phyloP scores from a whole-genome alignment of 1,284 basidiomycete genomes.

The Apiotrichum domesticum region DNA sequence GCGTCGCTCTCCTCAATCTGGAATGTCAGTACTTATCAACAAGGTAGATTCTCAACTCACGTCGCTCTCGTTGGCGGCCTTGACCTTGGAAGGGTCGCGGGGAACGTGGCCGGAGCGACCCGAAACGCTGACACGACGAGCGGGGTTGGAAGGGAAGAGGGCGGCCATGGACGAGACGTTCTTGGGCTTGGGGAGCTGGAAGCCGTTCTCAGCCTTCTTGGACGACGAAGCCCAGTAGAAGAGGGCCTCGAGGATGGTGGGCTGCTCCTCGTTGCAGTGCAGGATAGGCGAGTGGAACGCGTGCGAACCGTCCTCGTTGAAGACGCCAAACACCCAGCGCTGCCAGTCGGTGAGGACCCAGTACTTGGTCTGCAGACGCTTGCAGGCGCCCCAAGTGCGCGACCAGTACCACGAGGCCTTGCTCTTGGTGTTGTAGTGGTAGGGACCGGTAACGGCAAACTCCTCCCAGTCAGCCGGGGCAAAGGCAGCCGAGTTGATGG shows the following conservation, averaged over 20 bases:
- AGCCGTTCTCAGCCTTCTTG: constrained; percentile 6
- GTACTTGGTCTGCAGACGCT: constrained; percentile 41
- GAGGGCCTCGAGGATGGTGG: constrained; percentile 39
- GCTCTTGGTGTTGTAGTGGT: constrained; percentile 46
- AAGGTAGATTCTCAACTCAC: constrained; percentile 21
- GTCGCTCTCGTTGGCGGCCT: constrained; percentile 43
- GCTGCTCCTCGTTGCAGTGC: constrained; percentile 26
- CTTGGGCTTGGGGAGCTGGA: constrained; percentile 15
- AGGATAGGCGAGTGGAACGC: constrained; percentile 40
- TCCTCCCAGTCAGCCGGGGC: constrained; percentile 45
- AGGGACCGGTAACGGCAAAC: constrained; percentile 42
- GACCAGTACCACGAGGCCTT: constrained; percentile 50
- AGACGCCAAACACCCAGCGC: constrained; percentile 47
- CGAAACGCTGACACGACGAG: constrained; percentile 33
- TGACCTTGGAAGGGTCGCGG: constrained; percentile 23
- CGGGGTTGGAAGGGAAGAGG: constrained; percentile 45
- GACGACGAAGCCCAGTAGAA: constrained; percentile 44
- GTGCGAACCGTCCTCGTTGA: constrained; percentile 38
- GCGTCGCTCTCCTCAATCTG: constrained; percentile 46
- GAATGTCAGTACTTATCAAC: constrained; percentile 8
- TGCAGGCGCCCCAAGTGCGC: constrained; percentile 40
- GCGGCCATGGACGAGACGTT: constrained; percentile 28
- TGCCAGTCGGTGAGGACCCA: constrained; percentile 48
- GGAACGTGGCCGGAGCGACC: constrained; percentile 12
- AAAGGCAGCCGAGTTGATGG: constrained; percentile 46